phyloP scores from a whole-genome alignment of 345 rosid species.

The Acer saccharum region DNA sequence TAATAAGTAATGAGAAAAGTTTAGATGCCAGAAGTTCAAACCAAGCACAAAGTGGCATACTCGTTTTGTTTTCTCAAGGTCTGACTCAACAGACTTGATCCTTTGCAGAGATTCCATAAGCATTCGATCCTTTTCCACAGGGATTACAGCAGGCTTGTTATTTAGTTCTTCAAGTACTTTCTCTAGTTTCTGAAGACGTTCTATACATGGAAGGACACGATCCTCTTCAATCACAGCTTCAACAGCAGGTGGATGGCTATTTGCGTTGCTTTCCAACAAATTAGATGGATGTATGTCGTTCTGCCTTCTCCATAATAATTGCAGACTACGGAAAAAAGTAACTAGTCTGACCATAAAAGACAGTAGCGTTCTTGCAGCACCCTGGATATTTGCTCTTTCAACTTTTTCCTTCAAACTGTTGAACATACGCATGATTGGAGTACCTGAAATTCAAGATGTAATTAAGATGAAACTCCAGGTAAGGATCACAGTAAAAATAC shows the following conservation, averaged over 20 bases:
- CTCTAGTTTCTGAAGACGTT: constrained; percentile 79
- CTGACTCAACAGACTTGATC: constrained; percentile 82
- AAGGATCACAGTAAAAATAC: neutral
- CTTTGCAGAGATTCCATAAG: constrained; percentile 79
- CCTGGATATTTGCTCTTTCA: constrained; percentile 38
- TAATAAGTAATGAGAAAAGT: neutral
- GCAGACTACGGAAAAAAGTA: constrained; percentile 41
- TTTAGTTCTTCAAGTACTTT: constrained; percentile 57
- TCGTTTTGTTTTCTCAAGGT: constrained; percentile 86
- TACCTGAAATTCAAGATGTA: constrained; percentile 39
- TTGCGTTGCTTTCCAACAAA: constrained; percentile 32
- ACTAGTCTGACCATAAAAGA: constrained; percentile 51
- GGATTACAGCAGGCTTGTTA: constrained; percentile 69
- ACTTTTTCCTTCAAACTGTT: constrained; percentile 45
- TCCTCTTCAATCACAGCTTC: constrained; percentile 48
- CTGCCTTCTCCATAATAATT: constrained; percentile 57
- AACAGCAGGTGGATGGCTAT: constrained; percentile 25
- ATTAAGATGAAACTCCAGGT: constrained; percentile 6
- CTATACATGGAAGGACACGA: constrained; percentile 57
- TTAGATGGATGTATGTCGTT: constrained; percentile 48
- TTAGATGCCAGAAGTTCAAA: neutral
- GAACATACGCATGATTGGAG: constrained; percentile 43
- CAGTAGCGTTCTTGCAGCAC: constrained; percentile 36
- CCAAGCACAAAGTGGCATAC: constrained; percentile 39
- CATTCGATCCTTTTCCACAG: constrained; percentile 80